Conservation (phyloP, 306 rosid species). For the Crataegus laevigata region DNA sequence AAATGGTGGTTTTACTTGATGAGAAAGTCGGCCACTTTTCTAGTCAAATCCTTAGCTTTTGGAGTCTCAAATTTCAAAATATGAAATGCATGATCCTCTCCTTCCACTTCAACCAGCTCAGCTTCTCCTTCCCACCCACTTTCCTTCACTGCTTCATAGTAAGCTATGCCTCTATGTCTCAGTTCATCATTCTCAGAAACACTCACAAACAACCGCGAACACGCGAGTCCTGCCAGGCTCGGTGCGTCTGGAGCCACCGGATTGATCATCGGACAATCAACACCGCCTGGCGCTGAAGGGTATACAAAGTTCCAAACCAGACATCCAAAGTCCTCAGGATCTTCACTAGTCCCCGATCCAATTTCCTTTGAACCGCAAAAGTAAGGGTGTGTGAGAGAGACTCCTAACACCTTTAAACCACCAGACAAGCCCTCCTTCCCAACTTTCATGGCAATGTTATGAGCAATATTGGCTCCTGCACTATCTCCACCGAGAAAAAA, state of each 20-base stretch:
- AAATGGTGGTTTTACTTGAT: neutral
- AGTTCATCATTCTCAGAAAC: constrained; percentile 19
- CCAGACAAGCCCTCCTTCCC: constrained; percentile 34
- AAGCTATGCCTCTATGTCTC: constrained; percentile 14
- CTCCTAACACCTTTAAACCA: constrained; percentile 23
- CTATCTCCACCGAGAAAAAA: constrained; percentile 44
- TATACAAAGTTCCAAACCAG: constrained; percentile 28
- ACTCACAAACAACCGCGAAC: constrained; percentile 17
- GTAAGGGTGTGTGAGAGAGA: constrained; percentile 35
- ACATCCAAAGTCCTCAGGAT: neutral
- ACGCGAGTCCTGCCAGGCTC: constrained; percentile 21
- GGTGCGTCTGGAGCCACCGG: constrained; percentile 12
- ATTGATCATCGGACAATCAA: constrained; percentile 23
- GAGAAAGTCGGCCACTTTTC: constrained; percentile 15
- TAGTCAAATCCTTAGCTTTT: constrained; percentile 13
- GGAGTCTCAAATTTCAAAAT: constrained; percentile 2
- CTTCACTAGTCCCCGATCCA: neutral
- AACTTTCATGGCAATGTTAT: constrained; percentile 33
- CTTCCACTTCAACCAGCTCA: constrained; percentile 18
- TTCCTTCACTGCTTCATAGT: constrained; percentile 12
- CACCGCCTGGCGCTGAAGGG: constrained; percentile 22
- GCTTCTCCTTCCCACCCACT: constrained; percentile 20
- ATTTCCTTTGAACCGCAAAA: constrained; percentile 24
- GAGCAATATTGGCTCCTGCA: constrained; percentile 39
- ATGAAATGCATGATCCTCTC: constrained; percentile 24